These are phyloP conservation scores for Obelidium mucronatum DNA, from an alignment of 192 early-diverging fungal species.

Conservation along the genomic window DNA sequence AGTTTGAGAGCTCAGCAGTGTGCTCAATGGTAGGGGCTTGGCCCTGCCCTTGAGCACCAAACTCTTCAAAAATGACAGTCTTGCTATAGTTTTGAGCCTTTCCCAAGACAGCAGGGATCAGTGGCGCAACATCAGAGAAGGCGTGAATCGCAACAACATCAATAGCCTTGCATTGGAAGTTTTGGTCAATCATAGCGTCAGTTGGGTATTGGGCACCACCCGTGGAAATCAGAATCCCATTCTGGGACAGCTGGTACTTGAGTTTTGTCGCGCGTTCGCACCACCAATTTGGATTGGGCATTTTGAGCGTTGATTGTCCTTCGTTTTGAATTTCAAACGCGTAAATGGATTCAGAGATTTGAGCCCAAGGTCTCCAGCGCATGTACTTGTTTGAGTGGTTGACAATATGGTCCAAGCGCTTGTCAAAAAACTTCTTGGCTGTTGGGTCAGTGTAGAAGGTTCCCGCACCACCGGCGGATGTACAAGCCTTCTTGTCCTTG, in stretches of 20 bases:
- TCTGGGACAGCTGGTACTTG: neutral
- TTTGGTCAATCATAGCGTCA: slow-evolving; percentile 2
- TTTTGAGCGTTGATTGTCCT: slow-evolving; percentile 12
- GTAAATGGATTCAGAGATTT: slow-evolving; percentile 34
- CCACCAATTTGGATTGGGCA: slow-evolving; percentile 22
- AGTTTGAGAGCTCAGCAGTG: neutral
- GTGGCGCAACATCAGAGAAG: neutral
- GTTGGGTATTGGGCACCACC: slow-evolving; percentile 15
- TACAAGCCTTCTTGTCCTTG: neutral
- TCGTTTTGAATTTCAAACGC: slow-evolving; percentile 33
- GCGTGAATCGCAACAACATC: slow-evolving; percentile 27
- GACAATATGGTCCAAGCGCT: slow-evolving; percentile 32
- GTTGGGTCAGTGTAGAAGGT: slow-evolving; percentile 19
- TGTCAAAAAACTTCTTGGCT: slow-evolving; percentile 23
- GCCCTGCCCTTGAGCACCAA: neutral
- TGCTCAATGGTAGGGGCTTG: neutral
- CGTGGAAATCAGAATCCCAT: neutral
- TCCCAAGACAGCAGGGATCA: neutral
- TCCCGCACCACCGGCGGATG: neutral
- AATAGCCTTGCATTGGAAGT: slow-evolving; percentile 25
- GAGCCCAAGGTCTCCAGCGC: slow-evolving; percentile 1
- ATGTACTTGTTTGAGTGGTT: slow-evolving; percentile 23
- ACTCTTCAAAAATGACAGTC: neutral
- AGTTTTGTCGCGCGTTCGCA: slow-evolving; percentile 27
- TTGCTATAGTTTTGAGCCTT: neutral